phyloP scores from a whole-genome alignment of 2,329 filamentous ascomycete genomes.

The Fusarium domesticum region DNA sequence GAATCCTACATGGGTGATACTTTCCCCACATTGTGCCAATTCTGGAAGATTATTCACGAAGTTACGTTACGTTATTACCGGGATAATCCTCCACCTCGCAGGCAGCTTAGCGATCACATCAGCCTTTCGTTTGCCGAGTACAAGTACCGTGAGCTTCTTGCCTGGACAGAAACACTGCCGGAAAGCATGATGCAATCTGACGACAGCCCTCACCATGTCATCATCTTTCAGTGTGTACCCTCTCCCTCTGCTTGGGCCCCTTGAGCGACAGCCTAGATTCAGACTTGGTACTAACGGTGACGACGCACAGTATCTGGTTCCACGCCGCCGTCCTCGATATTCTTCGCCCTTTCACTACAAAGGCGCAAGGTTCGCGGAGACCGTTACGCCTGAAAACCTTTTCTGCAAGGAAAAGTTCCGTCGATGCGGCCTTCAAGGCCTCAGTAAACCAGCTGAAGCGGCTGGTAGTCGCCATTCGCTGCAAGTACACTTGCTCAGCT shows the following conservation, averaged over 20 bases:
- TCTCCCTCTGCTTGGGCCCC: not conserved
- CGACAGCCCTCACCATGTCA: not conserved
- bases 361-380: conserved; percentile 1
- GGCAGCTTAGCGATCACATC: not conserved
- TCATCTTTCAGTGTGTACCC: not conserved
- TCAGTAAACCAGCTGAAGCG: conserved; percentile 39
- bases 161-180: not conserved
- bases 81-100: not conserved
- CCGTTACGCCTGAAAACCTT: conserved; percentile 29
- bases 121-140: not conserved
- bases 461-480: conserved; percentile 37
- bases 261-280: not conserved
- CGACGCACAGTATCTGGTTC: conserved; percentile 37
- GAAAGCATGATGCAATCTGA: not conserved
- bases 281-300: not conserved
- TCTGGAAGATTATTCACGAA: not conserved
- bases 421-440: conserved; percentile 32
- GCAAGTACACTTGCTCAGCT: conserved; percentile 31
- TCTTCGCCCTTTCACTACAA: conserved; percentile 26
- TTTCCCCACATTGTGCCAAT: not conserved
- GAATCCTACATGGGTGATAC: not conserved
- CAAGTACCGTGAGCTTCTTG: not conserved
- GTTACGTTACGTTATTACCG: not conserved
- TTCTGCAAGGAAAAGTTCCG: conserved; percentile 22
- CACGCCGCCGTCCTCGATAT: conserved; percentile 39